Conservation (phyloP, 768 basidiomycete genomes). For the Boletus eberwhitei region DNA sequence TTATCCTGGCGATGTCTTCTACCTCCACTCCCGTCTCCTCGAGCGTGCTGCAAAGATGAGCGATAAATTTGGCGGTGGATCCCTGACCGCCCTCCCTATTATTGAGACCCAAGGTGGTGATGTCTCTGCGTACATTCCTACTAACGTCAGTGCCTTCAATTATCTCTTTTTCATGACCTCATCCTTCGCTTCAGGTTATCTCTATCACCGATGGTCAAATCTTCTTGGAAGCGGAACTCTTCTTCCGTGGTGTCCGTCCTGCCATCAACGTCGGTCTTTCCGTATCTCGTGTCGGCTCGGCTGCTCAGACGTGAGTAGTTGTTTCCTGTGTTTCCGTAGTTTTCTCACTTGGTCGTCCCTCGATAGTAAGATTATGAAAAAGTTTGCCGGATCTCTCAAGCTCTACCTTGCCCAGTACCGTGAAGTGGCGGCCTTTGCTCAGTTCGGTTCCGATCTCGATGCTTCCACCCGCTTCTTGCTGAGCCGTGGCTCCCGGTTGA, state of each 20-base stretch:
- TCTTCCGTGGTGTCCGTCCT: conserved; percentile 99
- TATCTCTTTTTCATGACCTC: not conserved
- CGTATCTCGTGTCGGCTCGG: conserved; percentile 99
- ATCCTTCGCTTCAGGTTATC: conserved; percentile 66
- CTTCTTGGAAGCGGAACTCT: conserved; percentile 99
- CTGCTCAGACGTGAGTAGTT: conserved; percentile 90
- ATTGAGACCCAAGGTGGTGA: conserved; percentile 99
- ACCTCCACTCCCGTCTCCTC: conserved; percentile 99
- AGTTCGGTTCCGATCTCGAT: conserved; percentile 99
- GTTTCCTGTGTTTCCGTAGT: not conserved
- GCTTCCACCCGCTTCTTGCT: conserved; percentile 99
- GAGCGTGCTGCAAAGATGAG: conserved; percentile 99
- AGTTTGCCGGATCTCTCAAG: conserved; percentile 99
- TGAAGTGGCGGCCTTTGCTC: conserved; percentile 99
- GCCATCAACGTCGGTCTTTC: conserved; percentile 99
- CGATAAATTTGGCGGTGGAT: conserved; percentile 98
- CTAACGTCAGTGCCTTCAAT: conserved; percentile 55
- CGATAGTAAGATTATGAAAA: conserved; percentile 96
- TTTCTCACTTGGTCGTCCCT: not conserved
- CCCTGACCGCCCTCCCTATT: conserved; percentile 97
- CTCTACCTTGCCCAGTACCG: conserved; percentile 99
- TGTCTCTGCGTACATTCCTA: conserved; percentile 99
- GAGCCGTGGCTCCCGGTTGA: conserved; percentile 95
- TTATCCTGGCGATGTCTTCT: conserved; percentile 99
- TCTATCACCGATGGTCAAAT: conserved; percentile 99